Percentiles rank a stretch among this genome's conserved stretches.
phyloP scores from a whole-genome alignment of 768 basidiomycete genomes.

The Lactarius deliciosus region DNA sequence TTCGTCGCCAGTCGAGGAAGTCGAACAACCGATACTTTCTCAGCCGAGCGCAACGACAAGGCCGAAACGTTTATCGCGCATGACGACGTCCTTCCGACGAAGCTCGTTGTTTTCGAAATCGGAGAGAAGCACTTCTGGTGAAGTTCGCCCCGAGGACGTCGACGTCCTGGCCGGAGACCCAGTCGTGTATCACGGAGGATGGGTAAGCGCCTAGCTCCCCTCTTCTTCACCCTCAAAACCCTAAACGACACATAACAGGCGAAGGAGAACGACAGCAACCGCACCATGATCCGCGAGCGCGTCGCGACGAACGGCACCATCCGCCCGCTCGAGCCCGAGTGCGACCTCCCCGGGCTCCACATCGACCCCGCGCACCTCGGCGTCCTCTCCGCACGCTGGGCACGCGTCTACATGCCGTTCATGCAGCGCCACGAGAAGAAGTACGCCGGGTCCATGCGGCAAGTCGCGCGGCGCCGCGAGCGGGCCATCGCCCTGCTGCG shows the following conservation, averaged over 20 bases:
- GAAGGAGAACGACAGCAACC: slow-evolving; percentile 40
- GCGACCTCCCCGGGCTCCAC: slow-evolving; percentile 62
- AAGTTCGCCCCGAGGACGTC: slow-evolving; percentile 20
- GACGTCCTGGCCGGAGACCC: slow-evolving; percentile 57
- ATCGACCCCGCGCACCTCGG: slow-evolving; percentile 69
- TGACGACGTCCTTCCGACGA: slow-evolving; percentile 1
- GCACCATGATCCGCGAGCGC: slow-evolving; percentile 83
- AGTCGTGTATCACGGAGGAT: slow-evolving; percentile 50
- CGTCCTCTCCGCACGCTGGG: slow-evolving; percentile 65
- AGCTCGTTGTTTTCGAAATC: not conserved
- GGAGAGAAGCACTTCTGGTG: not conserved
- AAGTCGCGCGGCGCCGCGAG: slow-evolving; percentile 63
- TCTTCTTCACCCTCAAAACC: not conserved
- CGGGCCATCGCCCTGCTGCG: slow-evolving; percentile 49
- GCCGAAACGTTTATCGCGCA: not conserved
- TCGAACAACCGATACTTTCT: not conserved
- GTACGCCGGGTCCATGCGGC: slow-evolving; percentile 53
- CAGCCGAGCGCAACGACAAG: not conserved
- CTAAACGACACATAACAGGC: not conserved
- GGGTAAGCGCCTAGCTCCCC: slow-evolving; percentile 38
- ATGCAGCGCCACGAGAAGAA: slow-evolving; percentile 62
- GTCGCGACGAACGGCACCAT: slow-evolving; percentile 76
- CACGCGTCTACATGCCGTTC: slow-evolving; percentile 73
- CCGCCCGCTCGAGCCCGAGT: slow-evolving; percentile 71
- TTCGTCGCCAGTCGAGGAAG: not conserved